phyloP scores from a whole-genome alignment of 2,329 filamentous ascomycete species.

The Fusarium lateritium region DNA sequence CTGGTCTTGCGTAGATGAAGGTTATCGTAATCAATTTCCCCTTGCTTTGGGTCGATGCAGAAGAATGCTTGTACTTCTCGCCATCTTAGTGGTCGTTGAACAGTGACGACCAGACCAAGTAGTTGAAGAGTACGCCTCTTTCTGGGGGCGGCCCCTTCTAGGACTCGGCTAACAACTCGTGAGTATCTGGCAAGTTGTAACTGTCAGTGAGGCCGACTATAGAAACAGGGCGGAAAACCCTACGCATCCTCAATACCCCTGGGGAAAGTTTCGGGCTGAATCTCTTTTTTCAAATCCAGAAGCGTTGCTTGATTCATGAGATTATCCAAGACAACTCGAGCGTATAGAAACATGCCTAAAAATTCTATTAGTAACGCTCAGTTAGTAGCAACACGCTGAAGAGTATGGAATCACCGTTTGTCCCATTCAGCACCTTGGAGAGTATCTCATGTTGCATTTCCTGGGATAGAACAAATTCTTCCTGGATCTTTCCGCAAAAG shows the following conservation, averaged over 20 bases:
- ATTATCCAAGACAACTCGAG: constrained; percentile 26
- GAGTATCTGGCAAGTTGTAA: constrained; percentile 2
- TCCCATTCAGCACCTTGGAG: constrained; percentile 1
- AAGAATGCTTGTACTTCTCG: constrained; percentile 28
- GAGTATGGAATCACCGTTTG: background rate
- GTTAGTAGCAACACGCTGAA: background rate
- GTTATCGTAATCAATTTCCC: background rate
- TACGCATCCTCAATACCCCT: constrained; percentile 16
- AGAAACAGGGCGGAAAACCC: background rate
- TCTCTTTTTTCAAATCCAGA: constrained; percentile 13
- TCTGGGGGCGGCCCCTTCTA: background rate
- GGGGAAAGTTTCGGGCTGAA: constrained; percentile 11
- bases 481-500: background rate
- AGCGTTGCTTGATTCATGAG: constrained; percentile 5
- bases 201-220: background rate
- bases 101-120: constrained; percentile 9
- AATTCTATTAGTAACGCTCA: background rate
- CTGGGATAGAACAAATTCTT: background rate
- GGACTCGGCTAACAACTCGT: constrained; percentile 4
- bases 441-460: constrained; percentile 5
- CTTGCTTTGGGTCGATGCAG: constrained; percentile 19
- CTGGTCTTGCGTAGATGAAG: background rate
- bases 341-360: constrained; percentile 35
- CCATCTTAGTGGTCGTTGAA: constrained; percentile 17
- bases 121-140: background rate